Percentiles rank a stretch among this genome's conserved stretches.
Conservation (phyloP, 495 filamentous ascomycete species). For the Talaromyces adpressus region DNA sequence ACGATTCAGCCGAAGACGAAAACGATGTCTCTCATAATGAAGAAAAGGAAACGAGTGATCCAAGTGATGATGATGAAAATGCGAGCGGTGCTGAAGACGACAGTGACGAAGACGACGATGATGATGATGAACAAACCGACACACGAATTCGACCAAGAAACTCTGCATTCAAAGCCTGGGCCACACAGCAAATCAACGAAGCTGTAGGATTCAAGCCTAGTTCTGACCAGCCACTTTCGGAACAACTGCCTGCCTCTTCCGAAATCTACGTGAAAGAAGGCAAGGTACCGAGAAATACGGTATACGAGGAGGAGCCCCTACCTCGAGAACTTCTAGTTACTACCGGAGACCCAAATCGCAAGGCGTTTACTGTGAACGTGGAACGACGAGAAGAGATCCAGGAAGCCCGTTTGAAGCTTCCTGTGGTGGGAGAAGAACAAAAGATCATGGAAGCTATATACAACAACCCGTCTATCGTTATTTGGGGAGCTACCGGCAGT, state of each 20-base stretch:
- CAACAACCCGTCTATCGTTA: conserved; percentile 76
- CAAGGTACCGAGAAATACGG: conserved; percentile 28
- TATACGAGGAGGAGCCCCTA: conserved; percentile 65
- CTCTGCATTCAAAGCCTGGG: conserved; percentile 93
- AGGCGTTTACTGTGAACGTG: conserved; percentile 71
- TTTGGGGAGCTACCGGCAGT: conserved; percentile 94
- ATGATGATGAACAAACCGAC: conserved; percentile 19
- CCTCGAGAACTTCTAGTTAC: conserved; percentile 65
- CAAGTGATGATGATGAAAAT: conserved; percentile 16
- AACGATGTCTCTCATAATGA: conserved; percentile 10
- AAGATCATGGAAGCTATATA: conserved; percentile 97
- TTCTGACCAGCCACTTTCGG: conserved; percentile 23
- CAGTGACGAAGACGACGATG: conserved; percentile 19
- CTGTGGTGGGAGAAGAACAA: conserved; percentile 91
- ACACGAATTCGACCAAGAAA: conserved; percentile 35
- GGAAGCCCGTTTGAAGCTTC: conserved; percentile 67
- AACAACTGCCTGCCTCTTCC: conserved; percentile 12
- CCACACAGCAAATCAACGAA: conserved; percentile 75
- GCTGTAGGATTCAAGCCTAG: conserved; percentile 55
- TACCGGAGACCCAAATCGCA: conserved; percentile 51
- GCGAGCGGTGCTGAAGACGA: conserved; percentile 18
- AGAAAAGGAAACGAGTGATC: conserved; percentile 10
- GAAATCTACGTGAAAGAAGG: conserved; percentile 11
- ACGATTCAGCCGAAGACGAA: background rate
- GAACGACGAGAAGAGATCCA: conserved; percentile 68